Base-by-base conservation (phyloP, 176 grass and related monocot species). In the Pontederia crassipes region DNA sequence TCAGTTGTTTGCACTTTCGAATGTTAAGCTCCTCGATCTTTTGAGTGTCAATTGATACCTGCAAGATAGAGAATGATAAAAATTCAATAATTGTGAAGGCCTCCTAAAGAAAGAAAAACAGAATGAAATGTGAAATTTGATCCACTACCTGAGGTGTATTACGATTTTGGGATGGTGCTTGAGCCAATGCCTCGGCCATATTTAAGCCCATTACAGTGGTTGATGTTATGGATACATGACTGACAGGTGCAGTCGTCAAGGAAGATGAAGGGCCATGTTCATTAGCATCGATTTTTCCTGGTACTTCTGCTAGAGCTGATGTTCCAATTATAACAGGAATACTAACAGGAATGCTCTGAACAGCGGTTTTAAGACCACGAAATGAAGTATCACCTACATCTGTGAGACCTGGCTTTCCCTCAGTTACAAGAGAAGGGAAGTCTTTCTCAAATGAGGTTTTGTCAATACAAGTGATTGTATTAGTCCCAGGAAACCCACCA, bases 151-250 rank as follows among this genome's bases (percentile, higher is more conserved):
- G 87, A 10, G 78, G 87, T 20, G 70, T 9, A 7, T 76, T 82
- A 46, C 65, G 73, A 67, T 60, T 65, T 63, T 68, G 78, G 54
- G 82, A 65, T n/a, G 87, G 87, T 0, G 73, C 55, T 50, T 90
- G 87, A 74, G 82, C 82, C 20, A 90, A 74, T 69, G 87, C 82
- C 77, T 86, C 79, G 49, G 82, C 82, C 87, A 86, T 89, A 66
- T 72, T 89, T 83, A 89, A 78, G 24, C 65, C 48, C 51, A 53
- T 60, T 8, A 58, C 70, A 5, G 68, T 67, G 52, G 61, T 79
- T 11, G 51, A 10, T 28, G 51, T 73, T 27, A 67, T 13, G 58
- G 54, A 59, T 45, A 47, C 73, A 24, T 70, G 61, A 13, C 69
- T 20, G 28, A 29, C 54, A 46, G n/a, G 32, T 45, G 1, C 28